Conservation (phyloP, 1,284 basidiomycete species). For the Malassezia furfur region DNA sequence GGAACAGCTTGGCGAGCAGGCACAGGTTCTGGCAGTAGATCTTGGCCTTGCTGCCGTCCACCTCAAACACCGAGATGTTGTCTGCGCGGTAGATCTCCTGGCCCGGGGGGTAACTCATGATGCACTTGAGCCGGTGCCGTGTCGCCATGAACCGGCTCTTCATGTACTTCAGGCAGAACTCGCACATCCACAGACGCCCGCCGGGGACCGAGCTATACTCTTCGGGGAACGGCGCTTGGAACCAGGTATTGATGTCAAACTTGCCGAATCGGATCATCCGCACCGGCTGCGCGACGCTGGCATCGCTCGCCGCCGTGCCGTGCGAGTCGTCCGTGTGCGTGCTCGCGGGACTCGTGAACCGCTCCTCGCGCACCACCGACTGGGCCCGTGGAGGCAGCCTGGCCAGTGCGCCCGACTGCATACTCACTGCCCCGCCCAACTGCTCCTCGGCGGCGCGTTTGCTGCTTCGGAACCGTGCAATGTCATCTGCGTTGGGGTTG, state of each 20-base stretch:
- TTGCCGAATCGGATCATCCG: slow-evolving; percentile 73
- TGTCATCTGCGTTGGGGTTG: slow-evolving; percentile 60
- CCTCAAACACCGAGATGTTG: slow-evolving; percentile 83
- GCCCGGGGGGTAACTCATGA: slow-evolving; percentile 84
- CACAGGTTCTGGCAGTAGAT: slow-evolving; percentile 99
- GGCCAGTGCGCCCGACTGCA: not conserved
- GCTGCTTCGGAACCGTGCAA: slow-evolving; percentile 66
- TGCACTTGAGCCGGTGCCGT: slow-evolving; percentile 83
- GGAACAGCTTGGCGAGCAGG: slow-evolving; percentile 95
- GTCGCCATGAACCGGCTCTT: slow-evolving; percentile 80
- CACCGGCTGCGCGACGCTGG: slow-evolving; percentile 31
- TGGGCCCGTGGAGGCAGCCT: not conserved
- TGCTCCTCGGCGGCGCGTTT: slow-evolving; percentile 62
- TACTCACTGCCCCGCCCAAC: slow-evolving; percentile 23
- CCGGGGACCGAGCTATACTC: slow-evolving; percentile 90
- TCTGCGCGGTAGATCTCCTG: slow-evolving; percentile 96
- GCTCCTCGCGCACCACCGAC: slow-evolving; percentile 12
- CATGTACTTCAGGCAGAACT: slow-evolving; percentile 98
- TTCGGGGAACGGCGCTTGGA: slow-evolving; percentile 95
- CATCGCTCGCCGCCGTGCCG: not conserved
- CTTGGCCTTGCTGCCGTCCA: slow-evolving; percentile 95
- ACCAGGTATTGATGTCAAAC: slow-evolving; percentile 96
- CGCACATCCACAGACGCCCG: slow-evolving; percentile 89
- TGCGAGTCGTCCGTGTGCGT: not conserved
- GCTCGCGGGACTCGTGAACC: slow-evolving; percentile 14